Evolutionary conservation across 2,329 filamentous ascomycete species (phyloP).

Genomic region (Ophiocordyceps camponoti-rufipedis): DNA sequence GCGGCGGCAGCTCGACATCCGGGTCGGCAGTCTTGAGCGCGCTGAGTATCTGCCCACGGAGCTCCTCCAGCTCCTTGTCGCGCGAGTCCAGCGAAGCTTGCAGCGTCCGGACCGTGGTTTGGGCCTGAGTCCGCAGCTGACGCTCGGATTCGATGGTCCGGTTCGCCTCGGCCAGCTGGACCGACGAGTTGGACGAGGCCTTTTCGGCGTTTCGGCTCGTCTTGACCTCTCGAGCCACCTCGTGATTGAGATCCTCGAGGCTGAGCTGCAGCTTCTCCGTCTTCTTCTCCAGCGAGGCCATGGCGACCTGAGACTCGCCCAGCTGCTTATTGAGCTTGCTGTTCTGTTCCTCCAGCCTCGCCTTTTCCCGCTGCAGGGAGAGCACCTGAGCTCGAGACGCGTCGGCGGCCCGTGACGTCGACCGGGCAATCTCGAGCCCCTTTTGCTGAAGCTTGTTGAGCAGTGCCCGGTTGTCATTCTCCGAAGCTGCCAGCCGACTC

Average conservation of each 20-base stretch:
- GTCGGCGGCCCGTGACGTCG: conserved; percentile 70
- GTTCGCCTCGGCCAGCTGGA: conserved; percentile 77
- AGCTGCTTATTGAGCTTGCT: conserved; percentile 66
- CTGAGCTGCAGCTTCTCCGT: conserved; percentile 80
- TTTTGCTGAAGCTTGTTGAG: conserved; percentile 96
- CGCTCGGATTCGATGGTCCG: conserved; percentile 79
- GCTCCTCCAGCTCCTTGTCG: conserved; percentile 63
- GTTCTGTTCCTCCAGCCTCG: conserved; percentile 66
- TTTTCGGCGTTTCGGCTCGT: conserved; percentile 81
- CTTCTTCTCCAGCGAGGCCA: conserved; percentile 79
- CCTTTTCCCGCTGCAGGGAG: conserved; percentile 67
- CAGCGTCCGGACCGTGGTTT: conserved; percentile 66
- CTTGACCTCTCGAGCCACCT: conserved; percentile 79
- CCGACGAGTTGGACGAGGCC: conserved; percentile 57
- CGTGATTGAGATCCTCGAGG: conserved; percentile 83
- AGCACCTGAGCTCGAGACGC: conserved; percentile 60
- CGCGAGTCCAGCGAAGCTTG: conserved; percentile 63
- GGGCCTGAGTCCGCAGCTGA: conserved; percentile 68
- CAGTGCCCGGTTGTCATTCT: conserved; percentile 90
- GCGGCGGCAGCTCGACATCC: conserved; percentile 38
- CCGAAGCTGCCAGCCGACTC: conserved; percentile 73
- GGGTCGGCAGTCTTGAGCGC: conserved; percentile 81
- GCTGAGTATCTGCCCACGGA: conserved; percentile 61
- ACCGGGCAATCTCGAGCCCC: conserved; percentile 85
- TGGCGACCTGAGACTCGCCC: conserved; percentile 65